Evolutionary conservation across 2,329 filamentous ascomycete species (phyloP), one percentile per base, ranked within the genome.

Genomic region (Fusarium xyrophilum): DNA sequence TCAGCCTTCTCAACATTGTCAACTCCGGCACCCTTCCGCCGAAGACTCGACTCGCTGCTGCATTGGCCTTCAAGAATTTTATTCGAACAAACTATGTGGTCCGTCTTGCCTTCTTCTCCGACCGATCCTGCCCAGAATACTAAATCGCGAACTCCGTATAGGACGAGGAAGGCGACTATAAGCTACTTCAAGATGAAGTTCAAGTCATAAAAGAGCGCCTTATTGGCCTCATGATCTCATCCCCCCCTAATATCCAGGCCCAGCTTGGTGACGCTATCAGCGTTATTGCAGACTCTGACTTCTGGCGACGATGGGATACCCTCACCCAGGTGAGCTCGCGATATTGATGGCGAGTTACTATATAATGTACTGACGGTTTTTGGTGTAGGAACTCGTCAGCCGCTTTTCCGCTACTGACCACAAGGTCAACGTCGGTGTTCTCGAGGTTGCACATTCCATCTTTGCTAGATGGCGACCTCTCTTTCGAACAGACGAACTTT

Each of bases 41-140:
- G 69, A 95, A 92, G 74, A 96, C 92, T 65, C 90, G 96, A 67
- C 89, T 99, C 42, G 89, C 95, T 10, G 93, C 92, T 74, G 93
- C 96, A 30, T 86, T 99, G 63, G 96, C 92, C 83, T 99, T 99
- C 87, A 99, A 99, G 82, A 99, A 99, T 83, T 97, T 97, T 80
- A 93, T 99, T 76, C 91, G 92, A 79, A 89, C 91, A 77, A 96
- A 93, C 84, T 99, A 96, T 88, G 92, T 93, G 73, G 89, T 91
- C 81, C 72, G 88, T 83, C 51, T 44, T 66, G 28, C n/a, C 44
- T 35, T 39, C 43, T 38, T 39, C 27, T 58, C 51, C 51, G 48
- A 50, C 43, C 64, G 51, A 62, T 40, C 48, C 47, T 58, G 27
- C 23, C n/a, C 55, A 40, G 58, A 62, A 68, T 70, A 43, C 63